Base-by-base conservation (phyloP, 1,284 basidiomycete genomes). In the Papiliotrema terrestris region DNA sequence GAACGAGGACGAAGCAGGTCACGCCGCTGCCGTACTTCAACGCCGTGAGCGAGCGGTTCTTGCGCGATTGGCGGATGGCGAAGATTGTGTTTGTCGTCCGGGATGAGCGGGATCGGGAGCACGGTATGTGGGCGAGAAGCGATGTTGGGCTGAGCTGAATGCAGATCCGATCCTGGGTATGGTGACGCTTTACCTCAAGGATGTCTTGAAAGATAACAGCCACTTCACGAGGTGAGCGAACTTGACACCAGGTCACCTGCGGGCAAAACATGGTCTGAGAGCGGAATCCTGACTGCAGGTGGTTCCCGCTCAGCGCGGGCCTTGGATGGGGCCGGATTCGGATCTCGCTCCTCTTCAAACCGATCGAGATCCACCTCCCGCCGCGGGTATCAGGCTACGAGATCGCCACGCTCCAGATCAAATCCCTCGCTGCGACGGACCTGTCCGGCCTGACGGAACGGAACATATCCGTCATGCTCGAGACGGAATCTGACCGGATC, bases 11-110 rank as follows among this genome's bases (percentile, higher is more conserved):
- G 15, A 80, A 80, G 54, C 71, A 75, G 54, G 61, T 76, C 50
- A 77, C 72, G 38, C 68, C 72, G 2, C 57, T 74, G 41, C 79
- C 78, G 2, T 80, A 79, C 61, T 78, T 75, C 65, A 79, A 80
- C 56, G 78, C 78, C 2, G 67, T 74, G n/a, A 75, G 75, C 43
- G 79, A 80, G 60, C 60, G 78, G 22, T 79, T 78, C 51, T 61
- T 79, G n/a, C 58, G 77, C 20, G 78, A 80, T 65, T 80, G 78
- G 78, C 67, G 69, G 9, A 62, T 71, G 32, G 73, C 75, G n/a
- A 69, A 71, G 47, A 62, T 80, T 49, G 68, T 72, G 25, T 69
- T 80, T 51, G 78, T 79, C 0, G 68, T 80, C 8, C 60, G 75
- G 44, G 78, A 80, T 54, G 73, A 75, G 55, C 57, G 76, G 26